Conservation (phyloP, 2,329 filamentous ascomycete genomes). For the Xylariales sp. region DNA sequence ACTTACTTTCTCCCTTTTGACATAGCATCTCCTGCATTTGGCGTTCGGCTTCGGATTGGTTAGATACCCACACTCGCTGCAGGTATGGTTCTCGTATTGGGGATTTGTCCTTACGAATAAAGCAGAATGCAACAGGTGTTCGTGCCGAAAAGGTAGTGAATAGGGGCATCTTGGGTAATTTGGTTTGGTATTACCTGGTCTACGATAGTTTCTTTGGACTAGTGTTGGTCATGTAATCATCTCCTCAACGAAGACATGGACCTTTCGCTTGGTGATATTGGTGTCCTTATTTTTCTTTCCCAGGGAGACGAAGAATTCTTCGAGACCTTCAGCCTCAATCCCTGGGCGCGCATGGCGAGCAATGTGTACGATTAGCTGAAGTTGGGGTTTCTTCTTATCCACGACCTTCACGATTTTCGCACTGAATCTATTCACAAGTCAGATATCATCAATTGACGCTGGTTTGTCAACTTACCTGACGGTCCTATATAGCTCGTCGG, state of each 20-base stretch:
- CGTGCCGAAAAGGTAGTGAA: too few relatives aligned
- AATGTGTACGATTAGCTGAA: constrained; percentile 21
- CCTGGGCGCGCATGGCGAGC: constrained; percentile 13
- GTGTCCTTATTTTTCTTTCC: constrained; percentile 18
- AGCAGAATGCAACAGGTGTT: too few relatives aligned
- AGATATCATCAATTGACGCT: background rate
- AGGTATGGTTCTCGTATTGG: too few relatives aligned
- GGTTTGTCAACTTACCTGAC: constrained; percentile 33
- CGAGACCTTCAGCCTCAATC: constrained; percentile 18
- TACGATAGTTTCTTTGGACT: too few relatives aligned
- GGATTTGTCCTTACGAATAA: too few relatives aligned
- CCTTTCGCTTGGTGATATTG: constrained; percentile 13
- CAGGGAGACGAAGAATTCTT: constrained; percentile 20
- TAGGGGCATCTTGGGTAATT: too few relatives aligned
- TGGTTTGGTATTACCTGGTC: background rate
- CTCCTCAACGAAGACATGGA: background rate
- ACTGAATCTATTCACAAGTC: too few relatives aligned
- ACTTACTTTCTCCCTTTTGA: too few relatives aligned
- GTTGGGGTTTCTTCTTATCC: constrained; percentile 23
- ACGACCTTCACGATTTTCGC: constrained; percentile 14
- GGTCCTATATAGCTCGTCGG: constrained; percentile 27
- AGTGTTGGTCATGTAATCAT: too few relatives aligned
- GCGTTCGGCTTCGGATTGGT: too few relatives aligned
- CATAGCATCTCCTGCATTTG: too few relatives aligned
- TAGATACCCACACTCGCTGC: constrained; percentile 2